These are phyloP conservation scores for Albatrellus ellisii DNA, from an alignment of 768 basidiomycete species.

Conservation along the genomic window DNA sequence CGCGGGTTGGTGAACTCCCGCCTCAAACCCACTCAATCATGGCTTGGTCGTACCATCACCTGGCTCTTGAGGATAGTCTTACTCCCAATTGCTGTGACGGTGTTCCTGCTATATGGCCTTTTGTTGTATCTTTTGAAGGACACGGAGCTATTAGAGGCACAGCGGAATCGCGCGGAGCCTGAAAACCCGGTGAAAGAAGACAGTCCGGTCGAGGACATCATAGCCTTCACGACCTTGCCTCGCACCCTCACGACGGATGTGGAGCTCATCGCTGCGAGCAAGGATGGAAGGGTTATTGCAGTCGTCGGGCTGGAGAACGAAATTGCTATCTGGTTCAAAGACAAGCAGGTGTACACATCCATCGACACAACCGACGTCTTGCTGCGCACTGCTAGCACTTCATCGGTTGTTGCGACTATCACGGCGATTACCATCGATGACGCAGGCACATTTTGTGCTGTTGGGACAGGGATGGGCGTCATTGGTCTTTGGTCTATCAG, in stretches of 20 bases:
- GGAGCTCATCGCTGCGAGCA: slow-evolving; percentile 63
- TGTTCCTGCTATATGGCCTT: slow-evolving; percentile 57
- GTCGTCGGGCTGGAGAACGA: slow-evolving; percentile 74
- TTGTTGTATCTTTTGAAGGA: slow-evolving; percentile 84
- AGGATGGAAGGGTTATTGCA: slow-evolving; percentile 49
- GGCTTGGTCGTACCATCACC: slow-evolving; percentile 40
- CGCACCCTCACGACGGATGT: slow-evolving; percentile 75
- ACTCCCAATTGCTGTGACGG: slow-evolving; percentile 73
- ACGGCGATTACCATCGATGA: slow-evolving; percentile 54
- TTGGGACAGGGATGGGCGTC: slow-evolving; percentile 55
- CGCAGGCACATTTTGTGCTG: slow-evolving; percentile 47
- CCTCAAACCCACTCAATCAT: slow-evolving; percentile 23
- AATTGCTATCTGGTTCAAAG: slow-evolving; percentile 53
- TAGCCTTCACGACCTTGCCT: slow-evolving; percentile 61
- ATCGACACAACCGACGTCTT: slow-evolving; percentile 43
- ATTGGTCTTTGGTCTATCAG: slow-evolving; percentile 52
- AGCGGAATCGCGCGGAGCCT: slow-evolving; percentile 45
- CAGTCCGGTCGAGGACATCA: slow-evolving; percentile 25
- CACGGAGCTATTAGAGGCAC: slow-evolving; percentile 81
- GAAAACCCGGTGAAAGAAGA: slow-evolving; percentile 22
- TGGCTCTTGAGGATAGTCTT: slow-evolving; percentile 78
- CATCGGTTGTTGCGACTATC: slow-evolving; percentile 33
- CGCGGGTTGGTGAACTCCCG: slow-evolving; percentile 5
- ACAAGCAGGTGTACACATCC: slow-evolving; percentile 25
- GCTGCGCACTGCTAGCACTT: slow-evolving; percentile 34